Evolutionary conservation across 192 early-diverging fungal genomes (phyloP).

Genomic region (Ambispora gerdemannii): DNA sequence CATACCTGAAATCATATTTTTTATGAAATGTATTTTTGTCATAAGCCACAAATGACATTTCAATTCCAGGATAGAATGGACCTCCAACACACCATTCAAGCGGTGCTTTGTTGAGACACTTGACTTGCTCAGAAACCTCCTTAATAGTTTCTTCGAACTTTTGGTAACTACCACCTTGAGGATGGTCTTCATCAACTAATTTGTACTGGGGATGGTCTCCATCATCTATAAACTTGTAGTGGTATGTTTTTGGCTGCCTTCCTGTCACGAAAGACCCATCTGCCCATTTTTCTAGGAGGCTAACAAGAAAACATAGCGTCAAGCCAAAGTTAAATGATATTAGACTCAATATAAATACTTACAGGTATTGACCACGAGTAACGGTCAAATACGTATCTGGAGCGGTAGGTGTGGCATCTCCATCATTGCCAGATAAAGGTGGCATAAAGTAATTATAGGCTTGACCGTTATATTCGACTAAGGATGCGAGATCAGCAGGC

Average conservation of each 20-base stretch:
- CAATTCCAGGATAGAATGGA: slow-evolving; percentile 19
- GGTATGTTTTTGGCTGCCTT: background rate
- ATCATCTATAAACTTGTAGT: background rate
- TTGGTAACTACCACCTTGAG: background rate
- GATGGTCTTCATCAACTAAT: background rate
- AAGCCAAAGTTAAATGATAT: slow-evolving; percentile 9
- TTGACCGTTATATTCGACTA: slow-evolving; percentile 1
- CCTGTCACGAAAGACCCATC: background rate
- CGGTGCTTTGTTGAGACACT: slow-evolving; percentile 1
- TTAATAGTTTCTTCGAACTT: slow-evolving; percentile 6
- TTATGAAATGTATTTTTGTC: background rate
- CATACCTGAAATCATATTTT: slow-evolving; percentile 1
- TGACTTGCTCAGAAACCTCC: background rate
- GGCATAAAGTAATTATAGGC: slow-evolving; percentile 26
- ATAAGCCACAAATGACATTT: slow-evolving; percentile 8
- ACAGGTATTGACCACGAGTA: slow-evolving; percentile 22
- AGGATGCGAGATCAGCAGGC: background rate
- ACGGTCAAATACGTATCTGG: slow-evolving; percentile 15
- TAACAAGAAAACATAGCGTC: background rate
- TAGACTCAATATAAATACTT: background rate
- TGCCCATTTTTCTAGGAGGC: background rate
- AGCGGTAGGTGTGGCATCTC: background rate
- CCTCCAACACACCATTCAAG: slow-evolving; percentile 18
- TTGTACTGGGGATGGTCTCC: background rate
- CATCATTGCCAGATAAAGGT: slow-evolving; percentile 22